A percentile compares a stretch with the other conserved stretches of the same genome.
Evolutionary conservation across 1,139 yeast species (phyloP).

Genomic region (Trichomonascaceae sp.): DNA sequence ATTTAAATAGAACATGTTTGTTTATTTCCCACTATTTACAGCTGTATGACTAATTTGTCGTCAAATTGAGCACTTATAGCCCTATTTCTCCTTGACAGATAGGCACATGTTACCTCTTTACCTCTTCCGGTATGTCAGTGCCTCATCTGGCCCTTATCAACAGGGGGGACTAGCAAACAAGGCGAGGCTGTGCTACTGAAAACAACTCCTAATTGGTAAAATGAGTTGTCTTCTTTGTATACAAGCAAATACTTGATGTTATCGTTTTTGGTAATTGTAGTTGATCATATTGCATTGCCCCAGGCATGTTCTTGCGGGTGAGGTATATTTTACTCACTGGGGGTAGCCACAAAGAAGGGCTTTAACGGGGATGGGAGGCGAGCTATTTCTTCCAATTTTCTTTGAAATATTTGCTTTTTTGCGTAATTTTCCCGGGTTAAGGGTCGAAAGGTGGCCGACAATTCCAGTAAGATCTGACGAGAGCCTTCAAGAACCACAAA

Average conservation of each 20-base stretch:
- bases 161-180: neutral
- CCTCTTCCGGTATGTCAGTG: neutral
- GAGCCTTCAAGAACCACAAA: neutral
- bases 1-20: neutral
- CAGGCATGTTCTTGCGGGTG: neutral
- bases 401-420: neutral
- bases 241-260: neutral
- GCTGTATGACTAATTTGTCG: neutral
- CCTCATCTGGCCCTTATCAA: neutral
- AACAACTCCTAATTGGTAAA: neutral
- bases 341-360: neutral
- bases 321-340: neutral
- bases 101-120: neutral
- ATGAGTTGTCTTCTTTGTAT: neutral
- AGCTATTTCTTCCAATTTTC: neutral
- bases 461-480: neutral
- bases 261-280: neutral
- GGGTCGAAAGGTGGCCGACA: neutral
- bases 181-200: neutral
- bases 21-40: neutral
- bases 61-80: neutral
- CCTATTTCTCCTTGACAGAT: neutral
- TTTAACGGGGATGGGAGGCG: neutral
- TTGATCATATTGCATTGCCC: neutral
- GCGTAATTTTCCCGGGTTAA: neutral